Percentiles rank a stretch among this genome's conserved stretches.
These are phyloP conservation scores for Marchantia paleacea DNA, from an alignment of 225 moss, liverwort and hornwort genomes.

Conservation along the genomic window DNA sequence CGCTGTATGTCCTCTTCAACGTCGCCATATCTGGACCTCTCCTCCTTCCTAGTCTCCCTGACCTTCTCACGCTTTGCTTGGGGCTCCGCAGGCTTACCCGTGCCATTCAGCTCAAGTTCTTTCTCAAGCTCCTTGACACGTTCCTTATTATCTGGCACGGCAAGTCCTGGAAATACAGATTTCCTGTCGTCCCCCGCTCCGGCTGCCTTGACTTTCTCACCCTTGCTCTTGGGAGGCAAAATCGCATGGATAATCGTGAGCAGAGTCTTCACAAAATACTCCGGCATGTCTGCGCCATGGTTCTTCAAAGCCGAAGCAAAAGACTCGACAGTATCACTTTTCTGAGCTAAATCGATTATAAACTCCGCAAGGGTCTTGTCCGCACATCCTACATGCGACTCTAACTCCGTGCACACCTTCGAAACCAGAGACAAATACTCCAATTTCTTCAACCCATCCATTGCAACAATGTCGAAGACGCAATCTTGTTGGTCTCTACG, in stretches of 20 bases:
- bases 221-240: slow-evolving; percentile 52
- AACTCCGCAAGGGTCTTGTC: slow-evolving; percentile 89
- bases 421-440: slow-evolving; percentile 88
- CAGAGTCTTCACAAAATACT: slow-evolving; percentile 83
- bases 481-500: too few species aligned
- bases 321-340: slow-evolving; percentile 58
- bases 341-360: slow-evolving; percentile 80
- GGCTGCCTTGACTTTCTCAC: slow-evolving; percentile 33
- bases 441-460: slow-evolving; percentile 81
- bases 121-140: slow-evolving; percentile 80
- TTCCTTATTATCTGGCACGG: slow-evolving; percentile 81
- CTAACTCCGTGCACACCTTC: slow-evolving; percentile 90
- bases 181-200: slow-evolving; percentile 48
- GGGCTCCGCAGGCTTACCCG: not conserved
- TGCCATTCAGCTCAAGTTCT: slow-evolving; percentile 43
- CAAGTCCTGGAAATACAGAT: slow-evolving; percentile 63
- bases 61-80: slow-evolving; percentile 12
- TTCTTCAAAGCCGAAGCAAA: slow-evolving; percentile 60
- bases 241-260: slow-evolving; percentile 88
- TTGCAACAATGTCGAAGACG: slow-evolving; percentile 17
- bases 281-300: slow-evolving; percentile 89
- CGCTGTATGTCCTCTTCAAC: slow-evolving; percentile 34
- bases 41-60: slow-evolving; percentile 11
- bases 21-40: slow-evolving; percentile 27
- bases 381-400: slow-evolving; percentile 74